Evolutionary conservation across 2,329 filamentous ascomycete species (phyloP).

Genomic region (Beauveria sp.): DNA sequence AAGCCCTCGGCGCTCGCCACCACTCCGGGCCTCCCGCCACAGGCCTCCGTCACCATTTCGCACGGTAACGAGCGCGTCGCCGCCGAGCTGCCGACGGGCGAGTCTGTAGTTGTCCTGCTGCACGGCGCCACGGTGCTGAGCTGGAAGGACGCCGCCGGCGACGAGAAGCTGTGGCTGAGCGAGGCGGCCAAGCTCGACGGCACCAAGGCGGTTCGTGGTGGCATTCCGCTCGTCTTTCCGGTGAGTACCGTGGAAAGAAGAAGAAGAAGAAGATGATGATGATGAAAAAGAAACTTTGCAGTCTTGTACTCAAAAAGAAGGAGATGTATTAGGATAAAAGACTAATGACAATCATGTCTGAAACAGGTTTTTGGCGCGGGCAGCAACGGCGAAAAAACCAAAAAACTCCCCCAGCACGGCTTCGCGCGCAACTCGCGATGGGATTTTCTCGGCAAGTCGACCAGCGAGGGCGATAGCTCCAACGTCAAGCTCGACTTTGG

Average conservation of each 20-base stretch:
- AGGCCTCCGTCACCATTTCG: slow-evolving; percentile 66
- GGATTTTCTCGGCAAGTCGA: slow-evolving; percentile 88
- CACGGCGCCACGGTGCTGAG: slow-evolving; percentile 86
- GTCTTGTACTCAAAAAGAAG: no score
- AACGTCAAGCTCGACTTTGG: slow-evolving; percentile 95
- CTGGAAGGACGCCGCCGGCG: slow-evolving; percentile 76
- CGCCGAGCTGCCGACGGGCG: slow-evolving; percentile 77
- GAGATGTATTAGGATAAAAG: no score
- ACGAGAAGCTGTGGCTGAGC: slow-evolving; percentile 83
- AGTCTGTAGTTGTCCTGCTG: slow-evolving; percentile 79
- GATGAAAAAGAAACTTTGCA: no score
- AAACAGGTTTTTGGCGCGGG: slow-evolving; percentile 75
- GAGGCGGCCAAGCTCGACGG: slow-evolving; percentile 76
- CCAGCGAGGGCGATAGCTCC: slow-evolving; percentile 45
- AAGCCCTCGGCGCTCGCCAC: slow-evolving; percentile 71
- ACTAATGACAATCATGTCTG: no score
- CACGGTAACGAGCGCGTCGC: slow-evolving; percentile 64
- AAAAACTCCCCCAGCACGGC: slow-evolving; percentile 80
- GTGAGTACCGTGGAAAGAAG: slow-evolving; percentile 39
- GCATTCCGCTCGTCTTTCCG: slow-evolving; percentile 88
- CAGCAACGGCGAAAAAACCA: slow-evolving; percentile 68
- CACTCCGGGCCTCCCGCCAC: slow-evolving; percentile 66
- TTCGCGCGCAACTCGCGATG: slow-evolving; percentile 85
- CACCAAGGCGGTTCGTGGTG: slow-evolving; percentile 80
- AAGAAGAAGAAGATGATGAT: no score